Conservation (phyloP, 2,329 filamentous ascomycete species). For the Colletotrichum tropicicola region DNA sequence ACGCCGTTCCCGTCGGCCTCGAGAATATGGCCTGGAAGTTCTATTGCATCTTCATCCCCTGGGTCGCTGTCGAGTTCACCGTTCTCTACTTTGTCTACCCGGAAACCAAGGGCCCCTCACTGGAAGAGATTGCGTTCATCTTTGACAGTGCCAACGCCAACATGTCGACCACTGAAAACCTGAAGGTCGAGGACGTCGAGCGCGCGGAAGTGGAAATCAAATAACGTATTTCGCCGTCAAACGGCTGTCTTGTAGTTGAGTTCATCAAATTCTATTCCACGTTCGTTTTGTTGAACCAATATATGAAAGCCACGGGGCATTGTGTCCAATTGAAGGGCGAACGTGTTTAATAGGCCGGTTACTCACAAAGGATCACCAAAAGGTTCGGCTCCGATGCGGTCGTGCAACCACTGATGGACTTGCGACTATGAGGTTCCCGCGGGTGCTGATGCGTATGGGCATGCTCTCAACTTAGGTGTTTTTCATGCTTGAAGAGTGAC, state of each 20-base stretch:
- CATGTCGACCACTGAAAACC: not conserved
- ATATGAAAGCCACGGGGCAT: too few species aligned
- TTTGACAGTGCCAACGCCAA: constrained; percentile 5
- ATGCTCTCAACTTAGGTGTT: not conserved
- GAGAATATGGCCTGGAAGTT: constrained; percentile 42
- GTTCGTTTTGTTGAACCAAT: too few species aligned
- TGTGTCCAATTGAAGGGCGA: too few species aligned
- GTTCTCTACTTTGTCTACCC: constrained; percentile 41
- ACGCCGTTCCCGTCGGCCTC: constrained; percentile 45
- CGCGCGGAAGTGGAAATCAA: not conserved
- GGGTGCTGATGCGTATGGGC: not conserved
- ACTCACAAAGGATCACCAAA: too few species aligned
- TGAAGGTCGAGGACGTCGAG: not conserved
- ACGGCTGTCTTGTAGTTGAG: too few species aligned
- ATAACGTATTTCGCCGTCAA: too few species aligned
- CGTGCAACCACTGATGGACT: not conserved
- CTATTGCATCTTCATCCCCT: constrained; percentile 37
- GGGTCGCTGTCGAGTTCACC: constrained; percentile 35
- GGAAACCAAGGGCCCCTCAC: constrained; percentile 29
- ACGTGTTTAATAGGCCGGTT: too few species aligned
- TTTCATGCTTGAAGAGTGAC: not conserved
- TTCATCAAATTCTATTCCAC: not conserved
- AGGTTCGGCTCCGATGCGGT: too few species aligned
- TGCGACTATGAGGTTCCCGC: not conserved
- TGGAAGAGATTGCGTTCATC: constrained; percentile 30